Evolutionary conservation across 1,284 basidiomycete species (phyloP), one percentile per base, ranked within the genome.

Genomic region (Erythrobasidium hasegawianum): DNA sequence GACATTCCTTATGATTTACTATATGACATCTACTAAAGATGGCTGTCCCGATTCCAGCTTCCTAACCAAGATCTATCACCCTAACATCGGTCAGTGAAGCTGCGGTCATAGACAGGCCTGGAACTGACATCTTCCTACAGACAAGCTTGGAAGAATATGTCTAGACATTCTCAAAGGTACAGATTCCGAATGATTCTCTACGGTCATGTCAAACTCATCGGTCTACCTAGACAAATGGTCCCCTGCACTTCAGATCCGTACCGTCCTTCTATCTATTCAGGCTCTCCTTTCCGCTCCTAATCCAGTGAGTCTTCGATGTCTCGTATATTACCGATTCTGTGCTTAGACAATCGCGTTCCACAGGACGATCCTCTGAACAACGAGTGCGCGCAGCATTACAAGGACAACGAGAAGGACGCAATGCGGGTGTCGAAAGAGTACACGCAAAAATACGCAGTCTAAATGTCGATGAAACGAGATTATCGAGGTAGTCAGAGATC

Each of bases 61-160:
- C 82, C 81, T 97, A 72, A 97, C 95, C 69, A 96, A 96, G 87
- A 96, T 98, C 82, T 98, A 99, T 82, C 96, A 99, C 80, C 96
- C 96, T 40, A 99, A 99, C 80, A 99, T 99, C 79, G 94, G 93
- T 95, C 75, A 75, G 79, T 75, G 16, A 13, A 27, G 39, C 13
- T 14, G n/a, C 27, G 5, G 24, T 83, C 76, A 9, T 40, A 39
- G 54, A 27, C 13, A 16, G 1, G 4, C 9, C 29, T 1, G 0
- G 10, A 14, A 52, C 43, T 11, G 13, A 33, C 50, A 10, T 24
- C 7, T 24, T 0, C 22, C 24, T 41, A 47, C 74, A 96, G 94
- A 97, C 80, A 97, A 97, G 79, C 88, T 98, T 47, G 95, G 95
- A 27, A 85, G 95, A 24, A 98, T 98, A 80, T 98, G 96, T 78